Base-by-base conservation (phyloP, 192 early-diverging fungal genomes). In the Chytriomyces hyalinus region DNA sequence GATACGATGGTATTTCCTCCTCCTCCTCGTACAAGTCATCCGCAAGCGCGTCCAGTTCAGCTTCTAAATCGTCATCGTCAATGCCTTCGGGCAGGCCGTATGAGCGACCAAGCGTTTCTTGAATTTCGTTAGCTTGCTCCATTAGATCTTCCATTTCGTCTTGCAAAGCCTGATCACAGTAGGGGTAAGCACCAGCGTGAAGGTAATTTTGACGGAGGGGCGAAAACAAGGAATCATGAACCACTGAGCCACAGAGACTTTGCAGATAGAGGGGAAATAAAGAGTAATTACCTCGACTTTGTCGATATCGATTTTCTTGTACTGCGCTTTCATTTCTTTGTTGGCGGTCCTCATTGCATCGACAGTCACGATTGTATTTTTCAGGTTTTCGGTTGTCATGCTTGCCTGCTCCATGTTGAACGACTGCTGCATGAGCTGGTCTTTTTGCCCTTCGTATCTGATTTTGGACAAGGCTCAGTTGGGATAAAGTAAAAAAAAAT, bases 141-240 rank as follows among this genome's bases (percentile, higher is more conserved):
- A 99, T 80, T 69, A 98, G 84, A 73, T 99, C 98, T 61, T 96
- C 94, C 94, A 98, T 96, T 79, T 99, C 98, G 75, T 98, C 96
- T 89, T 98, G 97, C 75, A 98, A 88, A 81, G 90, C 84, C 93
- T 95, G 36, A 15, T 45, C 24, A 68, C 43, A n/a, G 48, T n/a
- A 1, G 36, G 36, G 36, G 36, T 36, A 2, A 36, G 36, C 36
- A 36, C 1, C 36, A 2, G 36, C 36, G 36, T 36, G 36, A 36
- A 36, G 36, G 36, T 6, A 67, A 26, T 20, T 61, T 48, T 22
- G 11, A 20, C 0, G 11, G 67, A 22, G 20, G 17, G 0, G 22
- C 60, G 49, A 20, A 24, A 6, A 43, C 11, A 22, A 24, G 22
- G 0, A 80, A 63, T 65, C 3, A 61, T 8, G 8, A 59, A 65